Percentiles rank a stretch among this genome's conserved stretches.
phyloP scores from a whole-genome alignment of 345 rosid genomes.

The Eucalyptus brandiana region DNA sequence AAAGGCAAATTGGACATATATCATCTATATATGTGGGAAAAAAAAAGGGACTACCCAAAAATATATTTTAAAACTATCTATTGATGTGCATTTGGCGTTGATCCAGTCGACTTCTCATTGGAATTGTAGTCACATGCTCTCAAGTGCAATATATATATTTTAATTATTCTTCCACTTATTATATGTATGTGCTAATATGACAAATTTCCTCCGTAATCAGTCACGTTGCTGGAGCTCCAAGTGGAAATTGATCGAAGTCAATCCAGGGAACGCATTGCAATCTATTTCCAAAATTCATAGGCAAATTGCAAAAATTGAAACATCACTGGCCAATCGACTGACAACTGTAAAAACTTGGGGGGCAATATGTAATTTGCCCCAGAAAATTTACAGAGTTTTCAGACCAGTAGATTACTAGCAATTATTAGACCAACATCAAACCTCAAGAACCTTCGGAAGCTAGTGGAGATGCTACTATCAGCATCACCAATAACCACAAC shows the following conservation, averaged over 20 bases:
- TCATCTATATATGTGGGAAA: accelerated
- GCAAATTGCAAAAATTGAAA: not conserved
- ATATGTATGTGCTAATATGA: not conserved
- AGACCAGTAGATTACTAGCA: not conserved
- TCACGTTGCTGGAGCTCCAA: not conserved
- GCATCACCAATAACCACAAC: not conserved
- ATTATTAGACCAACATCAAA: not conserved
- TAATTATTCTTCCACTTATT: not conserved
- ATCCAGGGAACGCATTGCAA: not conserved
- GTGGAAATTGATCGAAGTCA: not conserved
- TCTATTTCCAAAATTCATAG: not conserved
- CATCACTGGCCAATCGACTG: not conserved
- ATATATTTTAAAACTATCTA: not conserved
- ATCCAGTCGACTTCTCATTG: not conserved
- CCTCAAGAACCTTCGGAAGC: not conserved
- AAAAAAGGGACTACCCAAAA: not conserved
- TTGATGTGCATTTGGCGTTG: not conserved
- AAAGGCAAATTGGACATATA: not conserved
- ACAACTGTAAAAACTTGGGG: not conserved
- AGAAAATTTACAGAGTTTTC: not conserved
- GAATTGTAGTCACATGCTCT: not conserved
- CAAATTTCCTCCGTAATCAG: not conserved
- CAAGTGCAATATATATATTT: not conserved
- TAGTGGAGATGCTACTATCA: not conserved
- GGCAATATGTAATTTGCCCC: not conserved